A percentile compares a stretch with the other conserved stretches of the same genome.
Conservation (phyloP, 2,329 filamentous ascomycete species). For the Aspergillus pseudonomiae region DNA sequence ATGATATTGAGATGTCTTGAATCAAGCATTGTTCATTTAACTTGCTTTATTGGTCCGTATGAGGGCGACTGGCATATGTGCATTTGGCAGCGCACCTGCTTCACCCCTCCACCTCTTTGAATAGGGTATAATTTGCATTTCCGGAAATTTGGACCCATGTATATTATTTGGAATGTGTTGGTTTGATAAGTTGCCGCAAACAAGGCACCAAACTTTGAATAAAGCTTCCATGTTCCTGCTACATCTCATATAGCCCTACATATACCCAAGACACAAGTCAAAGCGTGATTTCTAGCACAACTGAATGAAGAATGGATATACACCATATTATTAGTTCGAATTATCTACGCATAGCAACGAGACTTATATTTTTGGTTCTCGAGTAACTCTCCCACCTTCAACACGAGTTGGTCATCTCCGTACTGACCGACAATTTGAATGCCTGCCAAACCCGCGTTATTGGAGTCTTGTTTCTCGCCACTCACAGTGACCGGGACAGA, state of each 20-base stretch:
- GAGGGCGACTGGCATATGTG: not conserved
- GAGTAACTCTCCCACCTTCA: slow-evolving; percentile 42
- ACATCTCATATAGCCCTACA: not conserved
- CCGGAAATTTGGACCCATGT: not conserved
- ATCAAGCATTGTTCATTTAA: not conserved
- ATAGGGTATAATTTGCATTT: not conserved
- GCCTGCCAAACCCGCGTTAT: slow-evolving; percentile 34
- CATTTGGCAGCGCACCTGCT: not conserved
- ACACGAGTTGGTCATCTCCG: slow-evolving; percentile 48
- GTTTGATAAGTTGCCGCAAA: not conserved
- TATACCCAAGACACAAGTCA: not conserved
- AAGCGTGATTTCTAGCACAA: not conserved
- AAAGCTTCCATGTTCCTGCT: not conserved
- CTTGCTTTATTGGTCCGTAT: not conserved
- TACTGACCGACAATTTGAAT: slow-evolving; percentile 54
- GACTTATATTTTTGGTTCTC: slow-evolving; percentile 25
- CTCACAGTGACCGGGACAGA: slow-evolving; percentile 69
- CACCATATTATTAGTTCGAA: not conserved
- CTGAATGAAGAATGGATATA: not conserved
- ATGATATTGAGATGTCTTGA: slow-evolving; percentile 37
- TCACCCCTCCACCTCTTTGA: not conserved
- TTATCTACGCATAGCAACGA: slow-evolving; percentile 10
- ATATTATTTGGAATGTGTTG: not conserved
- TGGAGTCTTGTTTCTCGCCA: slow-evolving; percentile 7
- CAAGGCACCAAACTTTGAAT: not conserved